phyloP scores from a whole-genome alignment of 148 eudicot genomes.

The Amaranthus palmeri region DNA sequence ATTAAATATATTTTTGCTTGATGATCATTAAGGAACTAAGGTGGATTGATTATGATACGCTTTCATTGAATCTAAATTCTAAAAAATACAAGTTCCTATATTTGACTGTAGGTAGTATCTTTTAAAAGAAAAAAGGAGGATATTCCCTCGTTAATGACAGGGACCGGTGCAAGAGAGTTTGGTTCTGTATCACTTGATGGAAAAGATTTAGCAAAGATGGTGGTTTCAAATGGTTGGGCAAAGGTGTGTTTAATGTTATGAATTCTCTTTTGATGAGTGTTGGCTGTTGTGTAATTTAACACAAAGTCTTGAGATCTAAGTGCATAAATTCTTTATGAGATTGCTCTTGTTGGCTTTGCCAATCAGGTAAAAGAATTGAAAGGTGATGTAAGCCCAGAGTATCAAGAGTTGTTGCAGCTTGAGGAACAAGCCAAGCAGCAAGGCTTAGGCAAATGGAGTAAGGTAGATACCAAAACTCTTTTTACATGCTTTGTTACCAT shows the following conservation, averaged over 20 bases:
- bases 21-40: not conserved
- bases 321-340: not conserved
- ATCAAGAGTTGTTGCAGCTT: constrained; percentile 47
- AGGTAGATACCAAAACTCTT: constrained; percentile 40
- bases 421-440: constrained; percentile 88
- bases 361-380: constrained; percentile 81
- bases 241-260: constrained; percentile 43
- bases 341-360: constrained; percentile 8
- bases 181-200: constrained; percentile 61
- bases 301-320: no score
- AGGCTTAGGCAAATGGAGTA: constrained; percentile 85
- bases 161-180: constrained; percentile 48
- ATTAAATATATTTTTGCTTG: not conserved
- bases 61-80: not conserved
- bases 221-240: constrained; percentile 93
- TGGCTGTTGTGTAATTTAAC: not conserved
- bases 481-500: not conserved
- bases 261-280: not conserved
- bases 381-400: constrained; percentile 58
- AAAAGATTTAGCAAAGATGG: constrained; percentile 56
- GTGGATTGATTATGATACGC: not conserved
- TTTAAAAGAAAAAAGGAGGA: constrained; percentile 51
- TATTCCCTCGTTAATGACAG: constrained; percentile 25
- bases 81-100: not conserved
- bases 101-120: constrained; percentile 59